phyloP scores from a whole-genome alignment of 306 rosid species.

The Sesbania bispinosa region DNA sequence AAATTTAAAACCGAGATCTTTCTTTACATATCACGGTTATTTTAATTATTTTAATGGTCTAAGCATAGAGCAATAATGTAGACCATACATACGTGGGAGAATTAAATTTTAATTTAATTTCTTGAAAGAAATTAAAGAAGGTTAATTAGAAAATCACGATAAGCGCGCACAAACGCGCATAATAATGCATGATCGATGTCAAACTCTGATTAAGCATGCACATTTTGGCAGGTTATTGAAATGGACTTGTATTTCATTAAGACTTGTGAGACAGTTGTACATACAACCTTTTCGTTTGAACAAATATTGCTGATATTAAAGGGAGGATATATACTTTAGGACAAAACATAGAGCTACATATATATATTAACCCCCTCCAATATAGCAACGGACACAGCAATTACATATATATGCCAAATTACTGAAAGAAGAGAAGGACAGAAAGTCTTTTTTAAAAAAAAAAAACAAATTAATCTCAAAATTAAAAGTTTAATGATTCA shows the following conservation, averaged over 20 bases:
- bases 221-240: not conserved
- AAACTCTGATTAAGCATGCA: not conserved
- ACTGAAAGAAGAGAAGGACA: constrained; percentile 1
- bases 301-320: not conserved
- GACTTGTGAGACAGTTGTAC: constrained; percentile 10
- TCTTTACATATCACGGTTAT: too few species aligned
- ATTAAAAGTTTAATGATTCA: constrained; percentile 19
- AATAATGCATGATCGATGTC: not conserved
- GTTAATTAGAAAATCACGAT: not conserved
- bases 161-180: not conserved
- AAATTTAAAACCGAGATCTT: too few species aligned
- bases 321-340: not conserved
- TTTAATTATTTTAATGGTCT: too few species aligned
- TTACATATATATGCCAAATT: constrained; percentile 6
- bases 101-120: too few species aligned
- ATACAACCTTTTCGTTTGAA: constrained; percentile 12
- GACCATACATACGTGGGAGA: too few species aligned
- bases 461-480: not conserved
- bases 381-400: constrained; percentile 7
- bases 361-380: not conserved
- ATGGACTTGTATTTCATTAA: not conserved
- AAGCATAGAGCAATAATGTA: too few species aligned
- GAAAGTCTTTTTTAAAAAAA: not conserved
- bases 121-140: too few species aligned
- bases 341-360: not conserved